Conservation (phyloP, 768 basidiomycete genomes). For the Podaxis sp. region DNA sequence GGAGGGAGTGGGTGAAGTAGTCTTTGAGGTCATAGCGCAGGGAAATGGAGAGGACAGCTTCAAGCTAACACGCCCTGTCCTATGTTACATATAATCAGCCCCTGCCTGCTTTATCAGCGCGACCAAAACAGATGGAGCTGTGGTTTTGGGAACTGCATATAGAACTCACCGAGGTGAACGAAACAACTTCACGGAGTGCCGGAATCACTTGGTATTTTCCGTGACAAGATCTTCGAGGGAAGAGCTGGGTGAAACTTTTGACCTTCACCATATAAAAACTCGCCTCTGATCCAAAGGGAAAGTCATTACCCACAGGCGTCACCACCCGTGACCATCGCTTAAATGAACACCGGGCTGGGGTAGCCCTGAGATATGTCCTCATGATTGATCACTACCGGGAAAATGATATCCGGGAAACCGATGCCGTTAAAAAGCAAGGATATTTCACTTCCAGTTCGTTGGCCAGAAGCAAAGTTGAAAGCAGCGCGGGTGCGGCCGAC, state of each 20-base stretch:
- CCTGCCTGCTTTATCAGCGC: neutral
- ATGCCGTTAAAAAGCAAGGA: neutral
- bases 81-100: neutral
- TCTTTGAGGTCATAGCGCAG: neutral
- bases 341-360: neutral
- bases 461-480: no score
- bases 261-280: neutral
- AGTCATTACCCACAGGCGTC: constrained; percentile 7
- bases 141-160: neutral
- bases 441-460: no score
- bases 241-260: neutral
- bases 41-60: neutral
- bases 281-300: neutral
- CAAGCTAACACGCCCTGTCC: neutral
- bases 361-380: neutral
- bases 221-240: neutral
- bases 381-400: neutral
- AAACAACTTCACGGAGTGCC: neutral
- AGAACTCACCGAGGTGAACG: neutral
- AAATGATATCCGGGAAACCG: neutral
- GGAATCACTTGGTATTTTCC: neutral
- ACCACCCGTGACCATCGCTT: constrained; percentile 1
- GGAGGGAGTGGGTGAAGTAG: neutral
- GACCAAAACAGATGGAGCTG: neutral
- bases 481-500: neutral